Percentiles rank a stretch among this genome's conserved stretches.
These are phyloP conservation scores for Ogataea polymorpha DNA, from an alignment of 805 yeast genomes.

Conservation along the genomic window DNA sequence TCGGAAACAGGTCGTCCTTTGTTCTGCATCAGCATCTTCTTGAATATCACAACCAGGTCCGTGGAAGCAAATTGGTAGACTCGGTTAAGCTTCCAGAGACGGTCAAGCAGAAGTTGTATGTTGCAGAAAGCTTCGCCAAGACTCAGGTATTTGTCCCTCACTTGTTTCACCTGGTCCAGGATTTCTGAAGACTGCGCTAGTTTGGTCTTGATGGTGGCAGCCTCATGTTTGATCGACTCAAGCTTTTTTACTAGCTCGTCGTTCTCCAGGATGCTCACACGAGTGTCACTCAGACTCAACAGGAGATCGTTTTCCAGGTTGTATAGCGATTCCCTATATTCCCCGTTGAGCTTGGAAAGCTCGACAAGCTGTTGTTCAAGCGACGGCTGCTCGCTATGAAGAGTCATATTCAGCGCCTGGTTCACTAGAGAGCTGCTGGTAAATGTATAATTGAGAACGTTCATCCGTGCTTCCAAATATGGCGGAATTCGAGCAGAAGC, in stretches of 20 bases:
- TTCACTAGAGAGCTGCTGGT: conserved; percentile 64
- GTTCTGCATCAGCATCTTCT: conserved; percentile 19
- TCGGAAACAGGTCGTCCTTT: conserved; percentile 26
- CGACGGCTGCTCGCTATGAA: conserved; percentile 61
- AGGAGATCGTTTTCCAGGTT: conserved; percentile 59
- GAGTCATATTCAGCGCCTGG: conserved; percentile 55
- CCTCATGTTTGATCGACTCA: conserved; percentile 63
- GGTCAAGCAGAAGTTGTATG: conserved; percentile 46
- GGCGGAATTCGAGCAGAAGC: conserved; percentile 44
- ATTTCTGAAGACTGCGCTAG: conserved; percentile 53
- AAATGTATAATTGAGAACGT: conserved; percentile 67
- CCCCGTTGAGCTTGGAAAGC: conserved; percentile 53
- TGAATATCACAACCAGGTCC: conserved; percentile 37
- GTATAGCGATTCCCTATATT: conserved; percentile 52
- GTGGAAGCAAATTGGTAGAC: conserved; percentile 61
- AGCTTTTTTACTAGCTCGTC: conserved; percentile 55
- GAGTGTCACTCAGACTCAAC: conserved; percentile 50
- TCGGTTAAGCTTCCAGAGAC: conserved; percentile 38
- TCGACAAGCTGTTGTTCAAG: conserved; percentile 56
- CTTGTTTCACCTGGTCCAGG: conserved; percentile 50
- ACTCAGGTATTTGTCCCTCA: conserved; percentile 45
- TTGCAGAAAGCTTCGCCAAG: conserved; percentile 55
- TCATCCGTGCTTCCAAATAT: conserved; percentile 59
- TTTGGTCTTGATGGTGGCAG: conserved; percentile 50
- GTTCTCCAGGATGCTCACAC: conserved; percentile 67